These are phyloP conservation scores for Citropsis articulata DNA, from an alignment of 345 rosid species.

Conservation along the genomic window DNA sequence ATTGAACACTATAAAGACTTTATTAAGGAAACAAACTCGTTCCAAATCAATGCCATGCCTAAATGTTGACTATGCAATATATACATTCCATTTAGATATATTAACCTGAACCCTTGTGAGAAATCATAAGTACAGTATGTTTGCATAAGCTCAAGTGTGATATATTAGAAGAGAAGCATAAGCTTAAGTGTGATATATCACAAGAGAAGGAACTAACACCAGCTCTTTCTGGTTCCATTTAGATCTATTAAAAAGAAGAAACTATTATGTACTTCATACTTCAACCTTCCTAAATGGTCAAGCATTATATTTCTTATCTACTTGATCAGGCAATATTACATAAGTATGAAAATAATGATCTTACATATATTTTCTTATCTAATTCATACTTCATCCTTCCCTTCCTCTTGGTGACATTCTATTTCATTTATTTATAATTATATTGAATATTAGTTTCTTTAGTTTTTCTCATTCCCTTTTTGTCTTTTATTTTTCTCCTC, in stretches of 20 bases:
- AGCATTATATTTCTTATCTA: too few relatives aligned
- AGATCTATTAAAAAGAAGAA: not conserved
- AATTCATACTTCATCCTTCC: not conserved
- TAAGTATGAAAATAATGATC: too few relatives aligned
- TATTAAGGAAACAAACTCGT: not conserved
- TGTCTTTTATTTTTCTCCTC: not conserved
- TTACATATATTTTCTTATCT: not conserved
- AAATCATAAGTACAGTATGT: not conserved
- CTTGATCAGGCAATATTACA: too few relatives aligned
- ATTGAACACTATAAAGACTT: not conserved
- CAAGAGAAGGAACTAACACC: not conserved
- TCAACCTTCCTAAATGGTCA: not conserved
- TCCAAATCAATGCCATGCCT: not conserved
- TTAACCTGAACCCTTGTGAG: not conserved
- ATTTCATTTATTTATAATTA: not conserved
- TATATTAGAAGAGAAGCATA: not conserved
- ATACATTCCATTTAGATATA: not conserved
- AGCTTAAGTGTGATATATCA: not conserved
- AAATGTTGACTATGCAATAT: not conserved
- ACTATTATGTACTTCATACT: not conserved
- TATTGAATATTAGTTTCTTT: not conserved
- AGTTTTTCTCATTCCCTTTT: not conserved
- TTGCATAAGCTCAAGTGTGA: not conserved
- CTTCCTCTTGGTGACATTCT: not conserved
- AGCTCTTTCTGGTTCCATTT: not conserved